Percentiles rank a stretch among this genome's conserved stretches.
Conservation (phyloP, 78 protist species). For the Dictyostelium firmibasis region DNA sequence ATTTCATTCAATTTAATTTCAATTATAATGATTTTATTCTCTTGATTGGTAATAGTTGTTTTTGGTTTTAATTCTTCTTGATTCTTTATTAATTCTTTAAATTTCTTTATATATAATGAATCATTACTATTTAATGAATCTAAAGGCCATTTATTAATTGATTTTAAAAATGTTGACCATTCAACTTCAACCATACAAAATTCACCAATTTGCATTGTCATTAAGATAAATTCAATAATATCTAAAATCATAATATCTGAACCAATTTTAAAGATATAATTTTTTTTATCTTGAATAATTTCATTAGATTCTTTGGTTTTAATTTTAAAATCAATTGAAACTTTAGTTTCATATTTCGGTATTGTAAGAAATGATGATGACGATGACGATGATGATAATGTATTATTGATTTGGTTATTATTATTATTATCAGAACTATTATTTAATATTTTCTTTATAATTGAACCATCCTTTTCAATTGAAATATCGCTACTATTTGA, state of each 20-base stretch:
- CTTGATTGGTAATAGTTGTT: neutral
- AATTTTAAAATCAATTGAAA: neutral
- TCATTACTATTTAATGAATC: neutral
- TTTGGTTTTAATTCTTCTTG: neutral
- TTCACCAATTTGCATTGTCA: neutral
- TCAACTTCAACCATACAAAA: neutral
- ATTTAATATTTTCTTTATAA: neutral
- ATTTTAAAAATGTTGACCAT: neutral
- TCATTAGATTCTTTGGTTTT: neutral
- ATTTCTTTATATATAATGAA: neutral
- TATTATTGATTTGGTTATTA: no score
- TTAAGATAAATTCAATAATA: neutral
- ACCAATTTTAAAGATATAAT: neutral
- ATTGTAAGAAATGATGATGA: no score
- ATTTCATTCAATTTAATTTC: neutral
- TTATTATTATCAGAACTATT: neutral
- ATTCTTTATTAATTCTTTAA: neutral
- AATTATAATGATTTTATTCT: no score
- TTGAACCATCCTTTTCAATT: neutral
- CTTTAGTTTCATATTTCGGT: conserved; percentile 30
- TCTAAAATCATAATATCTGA: neutral
- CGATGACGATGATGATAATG: no score
- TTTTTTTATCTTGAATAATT: neutral
- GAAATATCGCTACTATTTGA: neutral
- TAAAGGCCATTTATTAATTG: neutral